These are phyloP conservation scores for Scleroderma bovista DNA, from an alignment of 768 basidiomycete genomes.

Conservation along the genomic window DNA sequence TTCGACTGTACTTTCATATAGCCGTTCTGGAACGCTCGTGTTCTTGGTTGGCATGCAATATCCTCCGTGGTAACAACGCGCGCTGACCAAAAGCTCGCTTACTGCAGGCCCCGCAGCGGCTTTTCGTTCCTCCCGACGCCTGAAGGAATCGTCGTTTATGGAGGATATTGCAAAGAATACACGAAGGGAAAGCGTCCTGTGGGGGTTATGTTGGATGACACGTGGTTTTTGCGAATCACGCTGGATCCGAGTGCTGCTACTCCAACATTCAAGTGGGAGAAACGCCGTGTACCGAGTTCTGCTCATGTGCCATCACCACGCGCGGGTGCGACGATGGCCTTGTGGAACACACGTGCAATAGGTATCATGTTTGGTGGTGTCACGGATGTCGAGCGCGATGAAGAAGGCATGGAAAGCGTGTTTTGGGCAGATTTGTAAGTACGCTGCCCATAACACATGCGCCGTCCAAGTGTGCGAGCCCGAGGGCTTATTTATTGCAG, in stretches of 20 bases:
- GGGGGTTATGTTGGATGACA: constrained; percentile 86
- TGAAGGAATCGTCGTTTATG: constrained; percentile 79
- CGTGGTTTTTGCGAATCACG: constrained; percentile 67
- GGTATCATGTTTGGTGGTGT: constrained; percentile 88
- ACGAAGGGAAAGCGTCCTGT: constrained; percentile 77
- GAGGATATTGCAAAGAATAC: constrained; percentile 91
- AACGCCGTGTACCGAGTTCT: constrained; percentile 65
- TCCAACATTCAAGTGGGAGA: constrained; percentile 74
- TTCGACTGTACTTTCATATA: too few relatives aligned
- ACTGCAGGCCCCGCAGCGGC: constrained; percentile 61
- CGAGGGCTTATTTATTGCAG: constrained; percentile 32
- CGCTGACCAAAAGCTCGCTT: neutral
- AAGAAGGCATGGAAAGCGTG: constrained; percentile 77
- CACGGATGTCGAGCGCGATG: constrained; percentile 77
- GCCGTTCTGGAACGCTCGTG: neutral
- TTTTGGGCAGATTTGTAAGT: constrained; percentile 86
- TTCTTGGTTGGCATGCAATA: neutral
- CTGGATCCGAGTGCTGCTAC: constrained; percentile 18
- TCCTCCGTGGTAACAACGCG: too few relatives aligned
- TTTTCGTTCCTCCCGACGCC: constrained; percentile 77
- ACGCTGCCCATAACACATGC: neutral
- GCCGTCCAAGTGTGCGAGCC: neutral
- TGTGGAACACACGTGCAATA: constrained; percentile 62
- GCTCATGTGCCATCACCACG: constrained; percentile 55
- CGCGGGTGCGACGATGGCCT: constrained; percentile 82